Base-by-base conservation (phyloP, 1,139 yeast genomes). In the Kodamaea alishanica region DNA sequence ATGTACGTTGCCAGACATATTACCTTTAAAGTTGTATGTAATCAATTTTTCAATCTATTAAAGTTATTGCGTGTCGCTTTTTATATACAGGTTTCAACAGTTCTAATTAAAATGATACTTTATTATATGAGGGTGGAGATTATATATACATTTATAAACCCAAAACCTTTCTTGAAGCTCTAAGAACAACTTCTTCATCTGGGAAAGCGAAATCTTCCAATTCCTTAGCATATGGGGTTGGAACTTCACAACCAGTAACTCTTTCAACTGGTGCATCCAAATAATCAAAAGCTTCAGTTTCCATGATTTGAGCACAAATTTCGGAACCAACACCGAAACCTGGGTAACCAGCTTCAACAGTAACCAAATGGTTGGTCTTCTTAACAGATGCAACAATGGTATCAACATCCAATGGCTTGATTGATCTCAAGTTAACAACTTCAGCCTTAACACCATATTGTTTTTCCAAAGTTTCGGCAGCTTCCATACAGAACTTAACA, bases 151-250 rank as follows among this genome's bases (percentile, higher is more conserved):
- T 29, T 55, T 70, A 71, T 61, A 75, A 84, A 52, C 94, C 85
- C 65, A 90, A 77, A 41, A 86, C 96, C 70, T 85, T 84, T 77
- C 84, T 90, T 53, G 83, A 81, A 53, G 96, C 97, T 76, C 92
- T 84, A 63, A 86, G 77, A 56, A 94, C 85, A 51, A 89, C 80
- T 60, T 88, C 95, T 44, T 86, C 78, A 65, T 90, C 96, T 65
- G 98, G 98, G 96, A 94, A 92, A 42, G 98, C 97, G 64, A 92
- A 87, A 72, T 86, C 95, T 78, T 94, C 99, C 63, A 94, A 80
- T 71, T 85, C 94, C 68, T 82, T 79, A 54, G 97, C 96, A 65
- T 94, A 94, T 50, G 99, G 99, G 54, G 98, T 94, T 64, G 99
- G 98, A 28, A 90, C 97, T 73, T 94, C 99, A 62, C 97, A 95